Percentiles rank a stretch among this genome's conserved stretches.
Conservation (phyloP, 768 basidiomycete species). For the Strobilomyces dryophilus region DNA sequence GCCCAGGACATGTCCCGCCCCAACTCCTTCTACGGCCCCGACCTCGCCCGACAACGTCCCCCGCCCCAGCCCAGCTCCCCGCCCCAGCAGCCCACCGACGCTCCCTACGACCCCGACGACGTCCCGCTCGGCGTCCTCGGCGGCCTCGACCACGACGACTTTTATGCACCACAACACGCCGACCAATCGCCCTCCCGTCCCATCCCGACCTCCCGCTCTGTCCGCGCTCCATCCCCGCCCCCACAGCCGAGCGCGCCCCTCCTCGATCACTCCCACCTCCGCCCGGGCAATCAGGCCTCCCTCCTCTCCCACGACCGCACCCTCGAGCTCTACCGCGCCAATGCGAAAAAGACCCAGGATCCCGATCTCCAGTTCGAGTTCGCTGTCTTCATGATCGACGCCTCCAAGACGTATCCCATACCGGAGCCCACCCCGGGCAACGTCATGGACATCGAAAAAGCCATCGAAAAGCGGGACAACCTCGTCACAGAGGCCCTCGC, state of each 20-base stretch:
- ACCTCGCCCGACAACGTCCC: conserved; percentile 14
- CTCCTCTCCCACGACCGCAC: conserved; percentile 95
- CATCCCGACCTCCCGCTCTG: conserved; percentile 45
- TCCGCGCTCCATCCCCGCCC: conserved; percentile 65
- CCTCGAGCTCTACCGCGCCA: conserved; percentile 93
- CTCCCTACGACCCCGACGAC: conserved; percentile 38
- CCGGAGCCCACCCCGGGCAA: conserved; percentile 68
- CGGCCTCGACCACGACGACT: conserved; percentile 41
- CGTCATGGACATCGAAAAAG: conserved; percentile 76
- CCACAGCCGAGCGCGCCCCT: conserved; percentile 50
- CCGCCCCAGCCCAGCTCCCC: conserved; percentile 20
- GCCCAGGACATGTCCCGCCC: conserved; percentile 29
- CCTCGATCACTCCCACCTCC: conserved; percentile 88
- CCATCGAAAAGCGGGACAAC: conserved; percentile 79
- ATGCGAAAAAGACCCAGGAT: conserved; percentile 98
- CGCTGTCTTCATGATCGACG: conserved; percentile 98
- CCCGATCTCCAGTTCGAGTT: conserved; percentile 98
- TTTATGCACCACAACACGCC: conserved; percentile 26
- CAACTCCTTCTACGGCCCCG: conserved; percentile 32
- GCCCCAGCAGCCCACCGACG: conserved; percentile 28
- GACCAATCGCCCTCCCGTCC: conserved; percentile 32
- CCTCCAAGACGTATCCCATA: conserved; percentile 84
- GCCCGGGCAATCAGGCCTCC: conserved; percentile 88
- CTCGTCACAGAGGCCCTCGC: conserved; percentile 83
- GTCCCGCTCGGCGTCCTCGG: conserved; percentile 30